Conservation (phyloP, 1,284 basidiomycete genomes). For the Fomes fomentarius region DNA sequence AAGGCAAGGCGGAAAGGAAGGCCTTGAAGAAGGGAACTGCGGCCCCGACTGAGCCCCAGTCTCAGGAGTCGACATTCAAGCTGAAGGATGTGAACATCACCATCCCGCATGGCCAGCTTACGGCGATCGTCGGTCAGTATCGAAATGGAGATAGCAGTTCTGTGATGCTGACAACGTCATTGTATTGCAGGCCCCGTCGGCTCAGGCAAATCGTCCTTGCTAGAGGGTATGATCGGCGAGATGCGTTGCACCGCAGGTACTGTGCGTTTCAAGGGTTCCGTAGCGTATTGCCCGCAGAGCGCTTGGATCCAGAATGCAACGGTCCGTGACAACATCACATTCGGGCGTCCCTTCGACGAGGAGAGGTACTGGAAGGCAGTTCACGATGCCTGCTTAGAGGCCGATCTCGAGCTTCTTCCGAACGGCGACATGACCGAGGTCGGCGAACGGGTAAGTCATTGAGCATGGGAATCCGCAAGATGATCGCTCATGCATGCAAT, state of each 20-base stretch:
- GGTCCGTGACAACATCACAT: constrained; percentile 84
- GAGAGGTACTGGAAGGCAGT: constrained; percentile 80
- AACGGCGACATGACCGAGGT: constrained; percentile 89
- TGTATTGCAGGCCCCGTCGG: constrained; percentile 39
- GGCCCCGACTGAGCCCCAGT: constrained; percentile 26
- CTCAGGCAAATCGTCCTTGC: constrained; percentile 72
- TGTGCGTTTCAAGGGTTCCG: constrained; percentile 53
- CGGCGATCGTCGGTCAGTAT: constrained; percentile 76
- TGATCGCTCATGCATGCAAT: not conserved
- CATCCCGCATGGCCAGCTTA: constrained; percentile 73
- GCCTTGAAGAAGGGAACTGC: constrained; percentile 19
- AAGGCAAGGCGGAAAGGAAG: constrained; percentile 28
- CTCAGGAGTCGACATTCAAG: constrained; percentile 50
- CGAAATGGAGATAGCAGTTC: constrained; percentile 22
- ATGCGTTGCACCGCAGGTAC: constrained; percentile 62
- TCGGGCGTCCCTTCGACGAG: constrained; percentile 82
- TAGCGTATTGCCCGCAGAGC: constrained; percentile 83
- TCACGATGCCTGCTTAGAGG: constrained; percentile 73
- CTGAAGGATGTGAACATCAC: constrained; percentile 63
- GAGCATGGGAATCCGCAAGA: not conserved
- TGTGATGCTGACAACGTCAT: not conserved
- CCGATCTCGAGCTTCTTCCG: constrained; percentile 81
- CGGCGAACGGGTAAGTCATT: constrained; percentile 69
- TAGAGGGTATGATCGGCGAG: constrained; percentile 75
- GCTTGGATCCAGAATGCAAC: constrained; percentile 86